Evolutionary conservation across 257 asterid species (phyloP).

Genomic region (Solanum pimpinellifolium): DNA sequence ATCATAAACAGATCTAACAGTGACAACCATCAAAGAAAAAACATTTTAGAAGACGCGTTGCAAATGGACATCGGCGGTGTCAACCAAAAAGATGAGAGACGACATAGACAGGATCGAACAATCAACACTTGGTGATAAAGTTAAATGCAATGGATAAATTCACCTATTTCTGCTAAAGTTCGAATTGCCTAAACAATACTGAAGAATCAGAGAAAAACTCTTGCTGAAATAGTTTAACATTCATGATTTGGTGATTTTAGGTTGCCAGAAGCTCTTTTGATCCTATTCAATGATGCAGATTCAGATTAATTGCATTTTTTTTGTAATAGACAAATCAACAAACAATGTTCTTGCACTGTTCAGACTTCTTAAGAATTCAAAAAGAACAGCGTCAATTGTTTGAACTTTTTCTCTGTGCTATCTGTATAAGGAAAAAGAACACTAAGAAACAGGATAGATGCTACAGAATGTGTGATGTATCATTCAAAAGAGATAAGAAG

Average conservation of each 20-base stretch:
- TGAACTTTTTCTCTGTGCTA: neutral
- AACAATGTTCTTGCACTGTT: neutral
- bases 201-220: neutral
- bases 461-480: neutral
- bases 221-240: neutral
- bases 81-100: neutral
- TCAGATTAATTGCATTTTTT: neutral
- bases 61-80: neutral
- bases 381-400: neutral
- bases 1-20: neutral
- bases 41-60: neutral
- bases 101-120: neutral
- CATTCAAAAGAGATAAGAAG: neutral
- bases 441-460: neutral
- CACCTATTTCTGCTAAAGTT: neutral
- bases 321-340: neutral
- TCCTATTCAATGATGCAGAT: neutral
- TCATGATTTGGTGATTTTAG: neutral
- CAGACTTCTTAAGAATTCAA: neutral
- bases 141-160: neutral
- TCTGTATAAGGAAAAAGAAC: neutral
- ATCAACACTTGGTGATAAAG: neutral
- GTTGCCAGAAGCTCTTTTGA: neutral
- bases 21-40: neutral
- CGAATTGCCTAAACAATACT: neutral